These are phyloP conservation scores for Multifurca ochricompacta DNA, from an alignment of 768 basidiomycete species.

Conservation along the genomic window DNA sequence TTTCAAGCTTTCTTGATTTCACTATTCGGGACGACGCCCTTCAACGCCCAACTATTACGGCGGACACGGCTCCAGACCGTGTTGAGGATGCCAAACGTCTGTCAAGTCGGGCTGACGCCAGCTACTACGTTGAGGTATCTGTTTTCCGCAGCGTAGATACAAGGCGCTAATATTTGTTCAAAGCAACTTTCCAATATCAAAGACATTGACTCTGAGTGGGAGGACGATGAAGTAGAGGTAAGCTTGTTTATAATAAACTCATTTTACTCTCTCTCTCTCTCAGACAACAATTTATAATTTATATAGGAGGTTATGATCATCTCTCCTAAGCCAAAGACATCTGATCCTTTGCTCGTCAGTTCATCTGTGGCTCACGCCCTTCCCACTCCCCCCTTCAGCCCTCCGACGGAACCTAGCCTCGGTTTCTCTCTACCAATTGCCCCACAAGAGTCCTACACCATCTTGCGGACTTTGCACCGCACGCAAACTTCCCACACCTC, in stretches of 20 bases:
- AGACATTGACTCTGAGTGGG: constrained; percentile 22
- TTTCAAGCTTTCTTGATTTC: constrained; percentile 14
- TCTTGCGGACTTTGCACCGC: constrained; percentile 17
- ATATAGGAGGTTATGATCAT: constrained; percentile 22
- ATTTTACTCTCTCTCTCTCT: too few species aligned
- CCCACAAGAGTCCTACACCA: constrained; percentile 15
- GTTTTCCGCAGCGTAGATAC: neutral
- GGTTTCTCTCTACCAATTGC: neutral
- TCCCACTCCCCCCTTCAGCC: constrained; percentile 6
- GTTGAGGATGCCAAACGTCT: constrained; percentile 2
- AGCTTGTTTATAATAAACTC: too few species aligned
- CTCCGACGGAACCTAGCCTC: neutral
- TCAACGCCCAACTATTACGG: neutral
- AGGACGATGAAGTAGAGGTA: constrained; percentile 21
- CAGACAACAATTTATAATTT: neutral
- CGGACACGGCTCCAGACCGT: neutral
- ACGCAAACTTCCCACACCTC: constrained; percentile 14
- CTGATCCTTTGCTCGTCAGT: neutral
- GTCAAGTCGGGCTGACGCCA: constrained; percentile 15
- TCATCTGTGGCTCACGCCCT: neutral
- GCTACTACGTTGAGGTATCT: constrained; percentile 21
- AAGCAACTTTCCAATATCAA: constrained; percentile 20
- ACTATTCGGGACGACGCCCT: neutral
- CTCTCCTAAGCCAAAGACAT: constrained; percentile 12
- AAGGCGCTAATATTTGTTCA: neutral